Percentiles rank a stretch among this genome's conserved stretches.
Conservation (phyloP, 2,329 filamentous ascomycete species). For the Diplodia mutila region DNA sequence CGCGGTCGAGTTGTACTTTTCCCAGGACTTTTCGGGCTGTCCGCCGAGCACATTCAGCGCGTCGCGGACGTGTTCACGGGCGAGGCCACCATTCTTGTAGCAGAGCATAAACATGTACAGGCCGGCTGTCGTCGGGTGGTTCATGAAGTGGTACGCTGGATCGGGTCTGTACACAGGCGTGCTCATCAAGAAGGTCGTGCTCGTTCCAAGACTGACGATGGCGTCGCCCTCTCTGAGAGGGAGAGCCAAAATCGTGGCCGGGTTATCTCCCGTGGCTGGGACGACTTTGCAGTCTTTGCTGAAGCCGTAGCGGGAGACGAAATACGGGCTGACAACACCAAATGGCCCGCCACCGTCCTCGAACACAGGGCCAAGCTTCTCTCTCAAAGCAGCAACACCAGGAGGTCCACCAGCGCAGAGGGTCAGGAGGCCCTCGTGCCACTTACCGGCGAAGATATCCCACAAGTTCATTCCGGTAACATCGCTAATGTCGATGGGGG, state of each 20-base stretch:
- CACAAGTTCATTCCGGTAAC: constrained; percentile 97
- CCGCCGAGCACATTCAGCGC: constrained; percentile 63
- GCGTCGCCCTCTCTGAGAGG: constrained; percentile 86
- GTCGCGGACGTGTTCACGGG: constrained; percentile 87
- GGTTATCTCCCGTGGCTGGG: constrained; percentile 95
- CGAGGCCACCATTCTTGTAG: constrained; percentile 97
- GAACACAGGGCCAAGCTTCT: constrained; percentile 79
- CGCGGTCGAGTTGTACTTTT: constrained; percentile 75
- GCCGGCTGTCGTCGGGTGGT: constrained; percentile 86
- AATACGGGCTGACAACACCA: constrained; percentile 78
- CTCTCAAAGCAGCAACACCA: constrained; percentile 66
- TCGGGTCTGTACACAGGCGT: constrained; percentile 90
- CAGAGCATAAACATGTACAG: constrained; percentile 99
- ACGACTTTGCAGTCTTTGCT: constrained; percentile 72
- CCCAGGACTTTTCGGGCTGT: constrained; percentile 66
- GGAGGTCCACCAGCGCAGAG: constrained; percentile 72
- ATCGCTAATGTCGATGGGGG: constrained; percentile 90
- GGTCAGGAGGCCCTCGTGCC: constrained; percentile 74
- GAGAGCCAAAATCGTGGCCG: constrained; percentile 88
- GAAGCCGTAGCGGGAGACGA: constrained; percentile 78
- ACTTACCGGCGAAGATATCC: constrained; percentile 77
- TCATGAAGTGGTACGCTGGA: constrained; percentile 95
- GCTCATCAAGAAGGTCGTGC: constrained; percentile 96
- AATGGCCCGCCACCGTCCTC: constrained; percentile 80
- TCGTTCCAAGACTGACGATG: constrained; percentile 92